These are phyloP conservation scores for Theileria annulata DNA, from an alignment of 169 alveolate species.

Conservation along the genomic window DNA sequence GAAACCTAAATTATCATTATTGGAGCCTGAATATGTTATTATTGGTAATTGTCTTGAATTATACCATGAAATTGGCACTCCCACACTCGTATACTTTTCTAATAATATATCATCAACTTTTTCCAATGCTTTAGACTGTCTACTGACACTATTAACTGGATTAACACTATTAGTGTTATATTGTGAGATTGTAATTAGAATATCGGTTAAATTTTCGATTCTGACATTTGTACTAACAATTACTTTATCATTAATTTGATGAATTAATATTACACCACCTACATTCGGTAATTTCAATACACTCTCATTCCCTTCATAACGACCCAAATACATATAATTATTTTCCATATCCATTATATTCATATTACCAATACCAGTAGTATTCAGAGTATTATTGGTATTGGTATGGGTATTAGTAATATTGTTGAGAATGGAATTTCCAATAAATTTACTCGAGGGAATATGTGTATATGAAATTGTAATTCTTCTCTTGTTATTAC, in stretches of 20 bases:
- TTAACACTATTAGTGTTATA: too few relatives aligned
- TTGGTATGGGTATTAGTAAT: not conserved
- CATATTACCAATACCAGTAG: not conserved
- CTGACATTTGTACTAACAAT: conserved; percentile 40
- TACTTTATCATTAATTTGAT: conserved; percentile 24
- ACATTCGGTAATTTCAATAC: conserved; percentile 41
- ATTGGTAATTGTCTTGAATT: conserved; percentile 36
- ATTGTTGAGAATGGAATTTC: not conserved
- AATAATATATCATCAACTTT: conserved; percentile 17
- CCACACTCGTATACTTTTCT: conserved; percentile 47
- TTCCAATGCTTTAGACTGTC: conserved; percentile 24
- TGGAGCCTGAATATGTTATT: not conserved
- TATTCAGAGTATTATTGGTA: not conserved
- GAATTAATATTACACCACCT: conserved; percentile 30
- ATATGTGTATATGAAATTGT: not conserved
- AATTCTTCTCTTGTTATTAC: not conserved
- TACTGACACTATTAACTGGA: conserved; percentile 8
- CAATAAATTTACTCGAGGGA: not conserved
- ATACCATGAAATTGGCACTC: conserved; percentile 61
- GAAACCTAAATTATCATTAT: not conserved
- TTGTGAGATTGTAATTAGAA: conserved; percentile 8
- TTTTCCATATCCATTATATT: not conserved
- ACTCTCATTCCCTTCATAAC: conserved; percentile 31
- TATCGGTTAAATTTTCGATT: conserved; percentile 57
- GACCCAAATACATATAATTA: conserved; percentile 25